Evolutionary conservation across 768 basidiomycete species (phyloP), one percentile per base, ranked within the genome.

Genomic region (Panellus pusillus): DNA sequence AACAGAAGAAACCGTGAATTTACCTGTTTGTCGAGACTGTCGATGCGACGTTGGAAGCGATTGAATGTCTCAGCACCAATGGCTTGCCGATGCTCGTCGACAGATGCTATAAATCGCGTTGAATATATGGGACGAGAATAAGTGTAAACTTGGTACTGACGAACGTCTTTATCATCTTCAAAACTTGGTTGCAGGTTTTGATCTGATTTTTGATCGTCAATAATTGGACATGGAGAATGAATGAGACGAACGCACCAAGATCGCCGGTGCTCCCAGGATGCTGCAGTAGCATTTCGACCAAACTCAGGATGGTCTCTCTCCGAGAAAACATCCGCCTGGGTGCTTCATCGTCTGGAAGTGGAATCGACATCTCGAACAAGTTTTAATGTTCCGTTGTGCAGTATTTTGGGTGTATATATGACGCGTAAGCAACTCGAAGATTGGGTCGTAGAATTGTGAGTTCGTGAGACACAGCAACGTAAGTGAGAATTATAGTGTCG

Each of bases 11-110:
- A 14, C 3, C 32, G 32, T 7, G 32, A 20, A 51, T 67, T 13
- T 59, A 83, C 83, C 73, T 88, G 84, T 67, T 79, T 81, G 67
- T 89, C 87, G 11, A 88, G 71, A 54, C 78, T 80, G 47, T 80
- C 80, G 46, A 87, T 13, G 18, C 29, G 9, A 60, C 74, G 27
- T 54, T 87, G 76, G 60, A 89, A 87, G 60, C 67, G 79, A 60
- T 80, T 70, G 67, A 89, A 89, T 6, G 74, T 70, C 47, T 85
- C 84, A 5, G 86, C 84, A 11, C 87, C 87, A 11, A 76, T 78
- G 54, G 73, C 75, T 69, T 88, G 86, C n/a, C 84, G 65, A 60
- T 86, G 82, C 58, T 89, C 87, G 60, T 89, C 83, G 51, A 84
- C 81, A 40, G 77, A 39, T 24, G 54, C 55, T 54, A 36, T 38